Percentiles rank a stretch among this genome's conserved stretches.
These are phyloP conservation scores for Aspergillus carbonarius DNA, from an alignment of 2,329 filamentous ascomycete genomes.

Conservation along the genomic window DNA sequence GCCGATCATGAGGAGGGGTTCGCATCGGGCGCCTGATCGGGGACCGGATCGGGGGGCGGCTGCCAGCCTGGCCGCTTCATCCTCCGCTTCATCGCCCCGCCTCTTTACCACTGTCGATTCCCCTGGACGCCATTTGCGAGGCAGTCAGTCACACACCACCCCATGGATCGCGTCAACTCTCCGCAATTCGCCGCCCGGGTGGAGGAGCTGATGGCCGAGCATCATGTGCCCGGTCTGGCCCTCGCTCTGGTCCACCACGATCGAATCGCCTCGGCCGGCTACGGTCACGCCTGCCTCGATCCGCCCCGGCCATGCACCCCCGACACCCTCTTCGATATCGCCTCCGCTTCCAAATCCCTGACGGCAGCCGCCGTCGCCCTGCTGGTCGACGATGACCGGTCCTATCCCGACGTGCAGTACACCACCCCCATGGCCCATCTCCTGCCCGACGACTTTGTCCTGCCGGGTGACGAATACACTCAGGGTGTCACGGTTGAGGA, in stretches of 20 bases:
- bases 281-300: conserved; percentile 20
- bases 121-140: too few relatives aligned
- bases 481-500: conserved; percentile 56
- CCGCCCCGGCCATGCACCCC: conserved; percentile 16
- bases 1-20: too few relatives aligned
- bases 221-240: conserved; percentile 21
- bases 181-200: conserved; percentile 7
- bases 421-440: conserved; percentile 48
- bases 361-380: conserved; percentile 35
- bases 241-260: conserved; percentile 20
- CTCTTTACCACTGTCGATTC: too few relatives aligned
- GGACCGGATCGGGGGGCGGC: too few relatives aligned
- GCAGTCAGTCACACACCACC: too few relatives aligned
- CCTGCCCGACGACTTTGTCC: conserved; percentile 54
- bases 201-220: conserved; percentile 13
- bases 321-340: conserved; percentile 28
- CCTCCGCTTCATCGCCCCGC: too few relatives aligned
- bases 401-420: conserved; percentile 45
- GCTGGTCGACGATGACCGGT: conserved; percentile 41
- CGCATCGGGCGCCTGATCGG: too few relatives aligned
- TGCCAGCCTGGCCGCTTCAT: too few relatives aligned
- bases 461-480: conserved; percentile 49
- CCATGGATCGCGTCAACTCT: conserved; percentile 14
- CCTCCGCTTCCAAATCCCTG: conserved; percentile 25
- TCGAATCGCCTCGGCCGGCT: conserved; percentile 14